A percentile compares a stretch with the other conserved stretches of the same genome.
Evolutionary conservation across 495 filamentous ascomycete genomes (phyloP).

Genomic region (Corynascus novoguineensis): DNA sequence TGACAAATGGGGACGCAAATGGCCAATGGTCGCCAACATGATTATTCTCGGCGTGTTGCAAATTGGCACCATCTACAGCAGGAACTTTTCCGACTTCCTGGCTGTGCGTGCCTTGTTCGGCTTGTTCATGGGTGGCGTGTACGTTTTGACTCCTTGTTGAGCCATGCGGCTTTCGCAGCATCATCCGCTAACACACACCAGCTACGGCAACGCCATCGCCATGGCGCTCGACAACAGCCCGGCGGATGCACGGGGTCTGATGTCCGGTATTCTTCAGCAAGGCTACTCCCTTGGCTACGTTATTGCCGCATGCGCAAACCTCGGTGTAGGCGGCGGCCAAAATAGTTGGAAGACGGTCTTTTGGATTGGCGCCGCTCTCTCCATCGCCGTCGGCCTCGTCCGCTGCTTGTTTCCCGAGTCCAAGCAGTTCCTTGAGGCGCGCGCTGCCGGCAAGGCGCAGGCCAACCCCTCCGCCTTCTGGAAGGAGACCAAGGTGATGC

Average conservation of each 20-base stretch:
- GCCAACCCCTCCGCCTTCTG: constrained; percentile 51
- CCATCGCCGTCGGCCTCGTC: constrained; percentile 57
- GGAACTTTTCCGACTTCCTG: constrained; percentile 62
- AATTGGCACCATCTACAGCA: constrained; percentile 65
- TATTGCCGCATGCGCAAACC: constrained; percentile 63
- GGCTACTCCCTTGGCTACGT: constrained; percentile 74
- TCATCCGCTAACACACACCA: background rate
- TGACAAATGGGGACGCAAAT: constrained; percentile 73
- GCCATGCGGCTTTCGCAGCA: no score
- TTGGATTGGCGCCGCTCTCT: constrained; percentile 53
- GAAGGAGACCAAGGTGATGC: constrained; percentile 56
- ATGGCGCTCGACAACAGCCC: constrained; percentile 77
- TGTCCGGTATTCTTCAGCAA: constrained; percentile 74
- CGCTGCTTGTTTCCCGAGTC: constrained; percentile 66
- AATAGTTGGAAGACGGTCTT: constrained; percentile 62
- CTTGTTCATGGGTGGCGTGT: constrained; percentile 75
- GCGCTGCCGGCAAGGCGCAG: constrained; percentile 45
- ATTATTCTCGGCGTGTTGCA: constrained; percentile 57
- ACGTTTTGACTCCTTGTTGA: constrained; percentile 1
- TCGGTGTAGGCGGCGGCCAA: constrained; percentile 53
- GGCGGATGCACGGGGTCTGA: constrained; percentile 61
- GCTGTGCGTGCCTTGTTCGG: constrained; percentile 67
- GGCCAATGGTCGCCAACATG: constrained; percentile 73
- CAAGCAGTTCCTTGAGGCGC: constrained; percentile 62
- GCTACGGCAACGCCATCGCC: constrained; percentile 71